Evolutionary conservation across 2,329 filamentous ascomycete species (phyloP).

Genomic region (Paramyrothecium sp.): DNA sequence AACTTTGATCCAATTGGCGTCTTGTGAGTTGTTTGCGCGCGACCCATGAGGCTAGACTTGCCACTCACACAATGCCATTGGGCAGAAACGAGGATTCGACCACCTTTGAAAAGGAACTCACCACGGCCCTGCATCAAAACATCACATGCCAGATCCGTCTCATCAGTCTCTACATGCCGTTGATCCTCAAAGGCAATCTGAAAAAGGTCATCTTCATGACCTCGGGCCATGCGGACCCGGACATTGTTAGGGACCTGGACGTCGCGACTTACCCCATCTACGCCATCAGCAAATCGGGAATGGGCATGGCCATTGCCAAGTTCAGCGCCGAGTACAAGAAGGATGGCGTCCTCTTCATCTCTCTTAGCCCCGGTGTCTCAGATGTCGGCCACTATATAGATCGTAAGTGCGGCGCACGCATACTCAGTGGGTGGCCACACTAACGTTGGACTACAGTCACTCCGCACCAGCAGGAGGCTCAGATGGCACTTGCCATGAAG

Average conservation of each 20-base stretch:
- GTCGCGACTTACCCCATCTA: conserved; percentile 38
- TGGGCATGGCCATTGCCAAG: conserved; percentile 51
- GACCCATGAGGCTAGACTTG: neutral
- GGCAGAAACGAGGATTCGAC: neutral
- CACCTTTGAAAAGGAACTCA: neutral
- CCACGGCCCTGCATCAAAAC: neutral
- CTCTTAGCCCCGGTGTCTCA: conserved; percentile 49
- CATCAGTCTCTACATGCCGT: conserved; percentile 49
- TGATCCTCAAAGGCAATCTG: conserved; percentile 42
- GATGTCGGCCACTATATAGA: conserved; percentile 30
- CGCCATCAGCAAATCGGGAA: conserved; percentile 44
- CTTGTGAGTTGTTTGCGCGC: neutral
- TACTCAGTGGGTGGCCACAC: neutral
- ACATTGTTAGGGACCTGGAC: conserved; percentile 33
- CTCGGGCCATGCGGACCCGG: conserved; percentile 42
- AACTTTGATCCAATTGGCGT: neutral
- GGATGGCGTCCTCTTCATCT: conserved; percentile 49
- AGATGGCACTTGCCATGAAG: conserved; percentile 19
- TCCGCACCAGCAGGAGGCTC: conserved; percentile 16
- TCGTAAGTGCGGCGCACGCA: conserved; percentile 10
- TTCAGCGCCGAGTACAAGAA: conserved; percentile 44
- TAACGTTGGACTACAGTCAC: conserved; percentile 7
- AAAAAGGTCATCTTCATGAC: conserved; percentile 54
- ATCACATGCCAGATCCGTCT: conserved; percentile 35
- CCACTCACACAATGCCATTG: too few relatives aligned